phyloP scores from a whole-genome alignment of 75 land plant genomes.

The Pinus albicaulis region DNA sequence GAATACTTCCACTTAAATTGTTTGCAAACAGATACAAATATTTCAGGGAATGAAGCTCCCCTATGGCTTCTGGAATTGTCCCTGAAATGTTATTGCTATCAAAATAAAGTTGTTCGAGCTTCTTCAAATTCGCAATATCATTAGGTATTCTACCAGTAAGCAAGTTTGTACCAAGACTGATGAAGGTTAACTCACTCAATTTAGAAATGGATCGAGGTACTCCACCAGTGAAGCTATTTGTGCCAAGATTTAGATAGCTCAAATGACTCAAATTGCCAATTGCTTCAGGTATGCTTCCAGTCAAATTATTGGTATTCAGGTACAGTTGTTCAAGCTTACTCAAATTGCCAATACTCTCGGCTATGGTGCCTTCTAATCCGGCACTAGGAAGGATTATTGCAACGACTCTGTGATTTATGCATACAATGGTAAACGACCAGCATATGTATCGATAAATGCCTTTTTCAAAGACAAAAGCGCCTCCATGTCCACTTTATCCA shows the following conservation, averaged over 20 bases:
- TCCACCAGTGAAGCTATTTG: constrained; percentile 24
- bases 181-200: constrained; percentile 16
- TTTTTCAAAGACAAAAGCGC: too few species aligned
- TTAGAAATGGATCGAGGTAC: constrained; percentile 27
- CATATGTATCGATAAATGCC: too few species aligned
- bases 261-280: background rate
- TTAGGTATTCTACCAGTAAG: constrained; percentile 41
- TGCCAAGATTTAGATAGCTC: background rate
- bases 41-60: constrained; percentile 8
- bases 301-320: background rate
- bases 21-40: constrained; percentile 17
- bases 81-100: constrained; percentile 31
- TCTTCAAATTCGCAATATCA: constrained; percentile 24
- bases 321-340: background rate
- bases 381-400: too few species aligned
- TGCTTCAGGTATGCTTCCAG: background rate
- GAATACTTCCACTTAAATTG: constrained; percentile 27
- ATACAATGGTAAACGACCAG: too few species aligned
- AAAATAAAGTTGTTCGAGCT: constrained; percentile 15
- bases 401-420: too few species aligned
- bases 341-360: background rate
- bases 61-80: constrained; percentile 26
- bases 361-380: background rate
- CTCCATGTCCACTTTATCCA: too few species aligned
- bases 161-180: constrained; percentile 22